Evolutionary conservation across 805 yeast species (phyloP), one percentile per base, ranked within the genome.

Genomic region (Candida odintsovae): DNA sequence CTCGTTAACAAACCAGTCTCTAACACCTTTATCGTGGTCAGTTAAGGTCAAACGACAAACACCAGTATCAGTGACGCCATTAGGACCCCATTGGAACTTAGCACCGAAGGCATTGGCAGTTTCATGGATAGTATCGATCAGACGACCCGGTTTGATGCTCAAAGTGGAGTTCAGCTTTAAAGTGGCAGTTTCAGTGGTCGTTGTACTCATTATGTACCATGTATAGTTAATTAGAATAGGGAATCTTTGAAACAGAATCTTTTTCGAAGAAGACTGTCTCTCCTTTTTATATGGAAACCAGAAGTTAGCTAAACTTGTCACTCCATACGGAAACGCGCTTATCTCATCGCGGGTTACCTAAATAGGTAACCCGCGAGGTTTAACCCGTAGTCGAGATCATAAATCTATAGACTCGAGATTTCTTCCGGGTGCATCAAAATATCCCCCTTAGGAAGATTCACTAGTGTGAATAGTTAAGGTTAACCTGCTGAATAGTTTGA

Each of bases 1-100:
- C 57, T 82, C 85, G 11, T 52, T 57, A 28, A 76, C 67, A 53
- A 82, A 78, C 89, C 89, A 83, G 52, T 82, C 83, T 48, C 82
- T 72, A 16, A 83, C 83, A 26, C 68, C 61, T 52, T 80, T 80
- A 55, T 83, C 90, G 31, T 76, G 73, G 51, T 81, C 86, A 21
- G 75, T 64, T 16, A 84, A 70, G 1, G 89, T 81, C 39, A 83
- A 64, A 50, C 90, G 69, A 49, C 86, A 76, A 51, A 83, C 82
- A 11, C 90, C 90, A 8, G 87, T 82, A 45, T 83, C 77, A 4
- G 82, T 77, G 26, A 60, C 66, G 15, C 51, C 43, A 9, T 40
- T 20, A 18, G 51, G 57, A 2, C 87, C 87, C 86, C 86, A 82
- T 19, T 70, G 67, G 15, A 77, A 77, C 40, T 77, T 78, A 9